Conservation (phyloP, 768 basidiomycete genomes). For the Macrolepiota albuminosa region DNA sequence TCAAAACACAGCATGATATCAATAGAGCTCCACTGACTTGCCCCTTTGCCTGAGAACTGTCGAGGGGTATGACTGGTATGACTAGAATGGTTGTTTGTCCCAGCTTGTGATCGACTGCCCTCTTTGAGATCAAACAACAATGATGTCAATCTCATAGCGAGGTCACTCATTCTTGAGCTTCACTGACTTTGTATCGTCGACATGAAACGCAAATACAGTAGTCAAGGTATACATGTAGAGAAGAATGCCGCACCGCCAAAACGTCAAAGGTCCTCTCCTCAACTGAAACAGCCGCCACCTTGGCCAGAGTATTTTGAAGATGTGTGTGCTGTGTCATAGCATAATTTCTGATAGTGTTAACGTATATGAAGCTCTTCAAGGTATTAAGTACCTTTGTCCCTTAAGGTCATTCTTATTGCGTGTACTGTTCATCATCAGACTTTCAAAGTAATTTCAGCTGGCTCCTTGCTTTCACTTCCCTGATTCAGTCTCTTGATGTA, state of each 20-base stretch:
- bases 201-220: constrained; percentile 14
- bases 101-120: not conserved
- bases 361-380: constrained; percentile 23
- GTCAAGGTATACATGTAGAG: not conserved
- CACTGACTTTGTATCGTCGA: not conserved
- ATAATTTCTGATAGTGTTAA: not conserved
- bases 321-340: constrained; percentile 20
- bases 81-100: constrained; percentile 1
- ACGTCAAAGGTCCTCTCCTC: not conserved
- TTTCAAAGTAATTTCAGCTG: constrained; percentile 7
- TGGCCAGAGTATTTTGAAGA: constrained; percentile 68
- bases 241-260: constrained; percentile 2
- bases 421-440: not conserved
- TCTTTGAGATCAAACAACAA: constrained; percentile 3
- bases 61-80: too few species aligned
- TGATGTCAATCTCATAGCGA: not conserved
- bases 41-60: not conserved
- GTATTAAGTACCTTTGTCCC: not conserved
- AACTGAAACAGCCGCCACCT: constrained; percentile 1
- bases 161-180: not conserved
- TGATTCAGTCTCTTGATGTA: not conserved
- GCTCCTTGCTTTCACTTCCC: not conserved
- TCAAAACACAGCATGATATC: not conserved
- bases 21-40: not conserved
- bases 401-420: not conserved